Evolutionary conservation across 2,329 filamentous ascomycete genomes (phyloP).

Genomic region (Alternaria sp.): DNA sequence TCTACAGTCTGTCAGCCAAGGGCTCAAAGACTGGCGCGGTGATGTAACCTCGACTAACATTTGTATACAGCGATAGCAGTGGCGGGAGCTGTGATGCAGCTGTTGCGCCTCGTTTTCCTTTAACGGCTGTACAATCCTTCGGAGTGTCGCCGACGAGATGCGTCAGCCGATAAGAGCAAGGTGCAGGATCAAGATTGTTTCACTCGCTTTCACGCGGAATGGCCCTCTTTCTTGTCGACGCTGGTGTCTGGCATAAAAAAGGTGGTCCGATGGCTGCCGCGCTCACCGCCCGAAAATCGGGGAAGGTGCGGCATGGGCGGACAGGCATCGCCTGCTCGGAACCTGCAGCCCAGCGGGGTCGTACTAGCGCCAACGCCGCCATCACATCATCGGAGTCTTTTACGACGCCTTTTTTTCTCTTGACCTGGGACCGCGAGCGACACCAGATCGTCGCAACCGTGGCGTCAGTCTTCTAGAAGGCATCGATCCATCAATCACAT

Average conservation of each 20-base stretch:
- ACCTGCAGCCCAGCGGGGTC: conserved; percentile 21
- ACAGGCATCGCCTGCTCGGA: conserved; percentile 22
- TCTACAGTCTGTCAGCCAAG: conserved; percentile 12
- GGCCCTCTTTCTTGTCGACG: conserved; percentile 20
- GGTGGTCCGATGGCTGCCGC: conserved; percentile 18
- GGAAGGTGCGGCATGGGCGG: conserved; percentile 22
- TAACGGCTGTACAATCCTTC: conserved; percentile 2
- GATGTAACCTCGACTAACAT: conserved; percentile 12
- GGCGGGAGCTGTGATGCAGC: conserved; percentile 5
- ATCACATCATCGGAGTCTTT: conserved; percentile 26
- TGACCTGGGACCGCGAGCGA: background rate
- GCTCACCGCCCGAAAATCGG: conserved; percentile 24
- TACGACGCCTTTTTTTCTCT: conserved; percentile 15
- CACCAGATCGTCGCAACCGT: background rate
- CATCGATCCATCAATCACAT: background rate
- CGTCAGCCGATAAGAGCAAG: conserved; percentile 4
- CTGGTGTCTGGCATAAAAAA: conserved; percentile 18
- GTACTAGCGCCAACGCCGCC: conserved; percentile 12
- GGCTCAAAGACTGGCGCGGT: background rate
- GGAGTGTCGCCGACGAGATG: background rate
- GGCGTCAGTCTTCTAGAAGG: too few relatives aligned
- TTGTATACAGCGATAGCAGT: conserved; percentile 1
- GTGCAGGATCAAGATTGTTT: background rate
- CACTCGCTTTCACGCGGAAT: conserved; percentile 22
- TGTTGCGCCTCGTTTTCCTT: conserved; percentile 9